phyloP scores from a whole-genome alignment of 768 basidiomycete species.

The Xerocomus potaroensis region DNA sequence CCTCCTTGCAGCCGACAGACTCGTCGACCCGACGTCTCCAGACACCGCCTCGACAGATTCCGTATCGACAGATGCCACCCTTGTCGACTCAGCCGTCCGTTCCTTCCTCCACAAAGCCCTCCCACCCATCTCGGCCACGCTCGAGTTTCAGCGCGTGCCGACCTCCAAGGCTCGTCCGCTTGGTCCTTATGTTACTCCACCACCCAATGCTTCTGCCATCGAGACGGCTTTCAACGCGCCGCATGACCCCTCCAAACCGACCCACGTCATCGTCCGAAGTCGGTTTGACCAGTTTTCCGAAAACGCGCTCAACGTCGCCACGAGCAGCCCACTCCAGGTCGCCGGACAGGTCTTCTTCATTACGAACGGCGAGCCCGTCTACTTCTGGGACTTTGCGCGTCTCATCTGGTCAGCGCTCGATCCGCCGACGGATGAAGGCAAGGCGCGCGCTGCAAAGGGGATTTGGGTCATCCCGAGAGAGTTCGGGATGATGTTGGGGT shows the following conservation, averaged over 20 bases:
- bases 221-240: conserved; percentile 53
- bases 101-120: conserved; percentile 49
- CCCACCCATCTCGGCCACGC: conserved; percentile 59
- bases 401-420: conserved; percentile 73
- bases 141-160: conserved; percentile 62
- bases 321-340: conserved; percentile 62
- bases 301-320: conserved; percentile 46
- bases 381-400: conserved; percentile 94
- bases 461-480: conserved; percentile 50
- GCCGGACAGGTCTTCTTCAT: conserved; percentile 96
- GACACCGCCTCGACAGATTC: conserved; percentile 16
- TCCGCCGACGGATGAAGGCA: conserved; percentile 39
- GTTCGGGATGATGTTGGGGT: conserved; percentile 69
- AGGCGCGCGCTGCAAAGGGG: conserved; percentile 37
- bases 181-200: conserved; percentile 70
- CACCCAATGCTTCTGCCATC: conserved; percentile 53
- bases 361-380: conserved; percentile 92
- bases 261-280: conserved; percentile 62
- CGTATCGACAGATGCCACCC: conserved; percentile 29
- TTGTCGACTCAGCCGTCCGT: conserved; percentile 40
- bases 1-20: conserved; percentile 87
- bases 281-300: conserved; percentile 80
- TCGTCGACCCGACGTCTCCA: conserved; percentile 46
- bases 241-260: conserved; percentile 30
- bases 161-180: conserved; percentile 78